Base-by-base conservation (phyloP, 139 green algal genomes). In the Nannochloris sp. region DNA sequence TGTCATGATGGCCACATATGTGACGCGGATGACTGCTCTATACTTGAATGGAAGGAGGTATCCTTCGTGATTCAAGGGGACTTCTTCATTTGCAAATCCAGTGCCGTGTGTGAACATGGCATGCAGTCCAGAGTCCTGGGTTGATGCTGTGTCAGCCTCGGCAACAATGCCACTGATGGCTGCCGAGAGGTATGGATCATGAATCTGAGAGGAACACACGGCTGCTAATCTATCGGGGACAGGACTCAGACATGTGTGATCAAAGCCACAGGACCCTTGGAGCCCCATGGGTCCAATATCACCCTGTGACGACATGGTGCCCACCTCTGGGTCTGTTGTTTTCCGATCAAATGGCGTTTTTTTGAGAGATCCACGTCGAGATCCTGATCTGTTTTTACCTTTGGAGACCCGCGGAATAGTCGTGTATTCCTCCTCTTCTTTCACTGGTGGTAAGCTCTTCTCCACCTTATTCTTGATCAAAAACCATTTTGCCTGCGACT, bases 1-100 rank as follows among this genome's bases (percentile, higher is more conserved):
- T 20, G 70, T 77, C 5, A 65, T 57, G 1, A 72, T 6, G 9
- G 31, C 28, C 17, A 77, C 70, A 59, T 72, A 64, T 2, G 48
- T 14, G 5, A 50, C 45, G n/a, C 70, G 49, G 2, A n/a, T 13
- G n/a, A 48, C 12, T 57, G 58, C 12, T 33, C 28, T 23, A 17
- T 59, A 30, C n/a, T 48, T 17, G 55, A 64, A 31, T n/a, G 20
- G 20, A 2, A 64, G 25, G 25, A 31, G 12, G 23, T 33, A 53
- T 6, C 25, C 23, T 2, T 69, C 62, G 14, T 69, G 45, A 48
- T 69, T 69, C 23, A 69, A 59, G 48, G 62, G 62, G 12, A 69
- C 62, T 3, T 59, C 23, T 28, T 69, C 62, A 48, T 69, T 69
- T 9, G 62, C 48, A 59, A 69, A 69, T 6, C 62, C 62, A 30